A percentile compares a stretch with the other conserved stretches of the same genome.
These are phyloP conservation scores for Aspergillus novofumigatus DNA, from an alignment of 2,329 filamentous ascomycete species.

Conservation along the genomic window DNA sequence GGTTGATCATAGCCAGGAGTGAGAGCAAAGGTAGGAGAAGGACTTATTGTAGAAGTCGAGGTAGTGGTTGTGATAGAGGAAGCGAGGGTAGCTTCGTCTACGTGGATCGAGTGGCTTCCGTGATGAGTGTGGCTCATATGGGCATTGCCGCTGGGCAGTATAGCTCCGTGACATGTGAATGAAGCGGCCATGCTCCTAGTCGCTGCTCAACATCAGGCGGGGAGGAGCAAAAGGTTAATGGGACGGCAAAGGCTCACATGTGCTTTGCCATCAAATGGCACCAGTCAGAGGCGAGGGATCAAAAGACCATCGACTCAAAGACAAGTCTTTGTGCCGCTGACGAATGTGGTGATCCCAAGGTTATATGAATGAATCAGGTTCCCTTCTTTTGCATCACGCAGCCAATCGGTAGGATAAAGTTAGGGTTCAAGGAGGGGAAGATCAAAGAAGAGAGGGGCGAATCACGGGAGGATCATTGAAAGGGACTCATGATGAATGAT, in stretches of 20 bases:
- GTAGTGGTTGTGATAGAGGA: neutral
- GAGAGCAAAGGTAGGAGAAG: constrained; percentile 9
- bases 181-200: constrained; percentile 11
- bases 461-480: constrained; percentile 1
- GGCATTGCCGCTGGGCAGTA: constrained; percentile 12
- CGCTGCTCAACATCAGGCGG: constrained; percentile 7
- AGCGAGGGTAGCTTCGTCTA: neutral
- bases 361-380: neutral
- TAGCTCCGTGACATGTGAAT: constrained; percentile 27
- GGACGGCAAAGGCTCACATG: constrained; percentile 12
- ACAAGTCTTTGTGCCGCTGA: neutral
- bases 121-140: constrained; percentile 1
- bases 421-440: constrained; percentile 17
- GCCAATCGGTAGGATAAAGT: constrained; percentile 8
- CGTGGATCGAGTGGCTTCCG: neutral
- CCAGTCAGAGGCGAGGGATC: constrained; percentile 6
- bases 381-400: neutral
- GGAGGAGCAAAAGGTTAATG: neutral
- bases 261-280: constrained; percentile 11
- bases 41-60: neutral
- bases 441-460: neutral
- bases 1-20: constrained; percentile 1
- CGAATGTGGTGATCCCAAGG: neutral
- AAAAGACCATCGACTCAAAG: neutral
- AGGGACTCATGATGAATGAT: neutral